A percentile compares a stretch with the other conserved stretches of the same genome.
These are phyloP conservation scores for Macrolepiota dolichaula DNA, from an alignment of 768 basidiomycete species.

Conservation along the genomic window DNA sequence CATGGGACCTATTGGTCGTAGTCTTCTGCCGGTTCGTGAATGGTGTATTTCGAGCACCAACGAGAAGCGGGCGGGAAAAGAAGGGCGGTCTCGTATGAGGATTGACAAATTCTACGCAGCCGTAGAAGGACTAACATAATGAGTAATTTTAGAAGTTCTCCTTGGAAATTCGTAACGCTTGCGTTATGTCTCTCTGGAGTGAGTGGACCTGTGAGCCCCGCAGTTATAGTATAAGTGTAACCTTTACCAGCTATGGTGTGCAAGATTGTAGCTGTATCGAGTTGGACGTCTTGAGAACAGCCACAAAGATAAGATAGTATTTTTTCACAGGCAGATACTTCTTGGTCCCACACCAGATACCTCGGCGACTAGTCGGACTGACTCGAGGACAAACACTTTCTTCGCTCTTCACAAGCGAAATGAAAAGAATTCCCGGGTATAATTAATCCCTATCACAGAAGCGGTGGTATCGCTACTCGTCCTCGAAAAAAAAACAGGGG, in stretches of 20 bases:
- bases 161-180: background rate
- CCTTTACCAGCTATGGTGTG: background rate
- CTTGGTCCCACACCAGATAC: background rate
- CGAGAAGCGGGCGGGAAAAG: background rate
- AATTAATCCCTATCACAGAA: background rate
- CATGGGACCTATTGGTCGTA: background rate
- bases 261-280: background rate
- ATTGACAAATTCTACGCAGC: background rate
- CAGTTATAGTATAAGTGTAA: background rate
- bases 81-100: background rate
- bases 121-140: background rate
- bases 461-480: background rate
- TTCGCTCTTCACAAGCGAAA: background rate
- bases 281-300: background rate
- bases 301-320: background rate
- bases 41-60: background rate
- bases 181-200: background rate
- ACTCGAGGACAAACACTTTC: background rate
- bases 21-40: background rate
- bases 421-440: background rate
- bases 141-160: background rate
- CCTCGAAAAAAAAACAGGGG: background rate
- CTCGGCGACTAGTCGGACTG: background rate
- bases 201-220: background rate
- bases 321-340: background rate